Percentiles rank a stretch among this genome's conserved stretches.
These are phyloP conservation scores for Sordariomycetes sp. DNA, from an alignment of 2,329 filamentous ascomycete species.

Conservation along the genomic window DNA sequence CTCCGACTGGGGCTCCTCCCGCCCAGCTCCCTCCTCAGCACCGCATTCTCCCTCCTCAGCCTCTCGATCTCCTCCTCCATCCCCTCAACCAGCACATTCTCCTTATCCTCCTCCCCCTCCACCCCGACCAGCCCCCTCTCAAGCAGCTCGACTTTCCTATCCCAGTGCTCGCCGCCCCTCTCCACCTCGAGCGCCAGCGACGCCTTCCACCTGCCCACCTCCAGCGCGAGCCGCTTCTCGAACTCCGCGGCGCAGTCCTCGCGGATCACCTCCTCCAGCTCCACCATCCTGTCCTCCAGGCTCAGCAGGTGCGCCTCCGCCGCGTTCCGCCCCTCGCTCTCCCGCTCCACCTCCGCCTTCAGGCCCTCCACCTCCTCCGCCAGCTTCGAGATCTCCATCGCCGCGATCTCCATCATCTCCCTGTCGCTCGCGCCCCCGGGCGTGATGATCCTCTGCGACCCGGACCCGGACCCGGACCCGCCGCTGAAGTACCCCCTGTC, in stretches of 20 bases:
- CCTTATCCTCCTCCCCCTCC: slow-evolving; percentile 42
- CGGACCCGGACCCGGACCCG: slow-evolving; percentile 7
- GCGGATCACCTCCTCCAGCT: slow-evolving; percentile 72
- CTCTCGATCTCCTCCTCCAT: slow-evolving; percentile 62
- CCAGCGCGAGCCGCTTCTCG: slow-evolving; percentile 63
- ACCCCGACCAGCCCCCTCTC: slow-evolving; percentile 33
- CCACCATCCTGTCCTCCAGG: slow-evolving; percentile 53
- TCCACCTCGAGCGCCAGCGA: slow-evolving; percentile 71
- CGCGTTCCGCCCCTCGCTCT: slow-evolving; percentile 58
- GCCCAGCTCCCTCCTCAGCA: slow-evolving; percentile 55
- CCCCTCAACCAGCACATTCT: slow-evolving; percentile 51
- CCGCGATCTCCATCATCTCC: slow-evolving; percentile 72
- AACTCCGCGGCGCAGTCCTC: slow-evolving; percentile 86
- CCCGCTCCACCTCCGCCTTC: slow-evolving; percentile 56
- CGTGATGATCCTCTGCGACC: slow-evolving; percentile 26
- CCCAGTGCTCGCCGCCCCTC: slow-evolving; percentile 71
- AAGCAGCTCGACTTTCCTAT: slow-evolving; percentile 68
- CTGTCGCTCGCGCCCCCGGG: slow-evolving; percentile 36
- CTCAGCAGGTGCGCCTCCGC: slow-evolving; percentile 64
- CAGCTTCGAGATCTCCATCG: slow-evolving; percentile 72
- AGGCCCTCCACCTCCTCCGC: slow-evolving; percentile 32
- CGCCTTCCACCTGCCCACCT: slow-evolving; percentile 72
- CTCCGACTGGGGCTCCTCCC: slow-evolving; percentile 54
- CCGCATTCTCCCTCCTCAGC: slow-evolving; percentile 52
- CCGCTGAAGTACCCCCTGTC: background rate